Evolutionary conservation across 768 basidiomycete species (phyloP), one percentile per base, ranked within the genome.

Genomic region (Calvatia gigantea): DNA sequence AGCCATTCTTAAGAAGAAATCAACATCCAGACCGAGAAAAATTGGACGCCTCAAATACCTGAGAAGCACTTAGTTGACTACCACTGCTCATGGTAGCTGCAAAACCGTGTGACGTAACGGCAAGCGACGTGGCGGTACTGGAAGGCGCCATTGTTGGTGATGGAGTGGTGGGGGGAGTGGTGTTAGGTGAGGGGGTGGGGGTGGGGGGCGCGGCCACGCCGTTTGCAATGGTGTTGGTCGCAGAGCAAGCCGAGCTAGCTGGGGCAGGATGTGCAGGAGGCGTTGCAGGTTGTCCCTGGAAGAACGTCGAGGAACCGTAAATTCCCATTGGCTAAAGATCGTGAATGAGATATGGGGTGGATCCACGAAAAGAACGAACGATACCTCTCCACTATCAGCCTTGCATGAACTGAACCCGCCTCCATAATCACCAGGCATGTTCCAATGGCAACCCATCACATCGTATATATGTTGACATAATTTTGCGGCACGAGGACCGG

Each of bases 281-380:
- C 1, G 82, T 87, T 0, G 58, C 65, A 0, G 78, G 74, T 29
- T 83, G 68, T 35, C 84, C 84, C 73, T 91, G 89, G 63, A 77
- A 67, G 73, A 82, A 88, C 0, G 85, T 86, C 12, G 84, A 87
- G 15, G 72, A 67, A 31, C 82, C 82, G 62, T 87, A 86, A n/a
- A 87, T 76, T 27, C 85, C 86, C 82, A 84, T 84, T 3, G 84
- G 81, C 79, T 82, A 44, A 33, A 53, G 39, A 37, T n/a, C n/a
- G 48, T 42, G 41, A 53, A 42, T 25, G 38, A 39, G 42, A 41
- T 45, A 45, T 27, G 56, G 31, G 44, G 44, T 39, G 46, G 15
- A 51, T 17, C 45, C 14, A 23, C 49, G 47, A 45, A 58, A 45
- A 51, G 28, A 38, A 39, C n/a, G n/a, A n/a, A n/a, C 56, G 60